phyloP scores from a whole-genome alignment of 768 basidiomycete genomes.

The Amanita pseudoporphyria region DNA sequence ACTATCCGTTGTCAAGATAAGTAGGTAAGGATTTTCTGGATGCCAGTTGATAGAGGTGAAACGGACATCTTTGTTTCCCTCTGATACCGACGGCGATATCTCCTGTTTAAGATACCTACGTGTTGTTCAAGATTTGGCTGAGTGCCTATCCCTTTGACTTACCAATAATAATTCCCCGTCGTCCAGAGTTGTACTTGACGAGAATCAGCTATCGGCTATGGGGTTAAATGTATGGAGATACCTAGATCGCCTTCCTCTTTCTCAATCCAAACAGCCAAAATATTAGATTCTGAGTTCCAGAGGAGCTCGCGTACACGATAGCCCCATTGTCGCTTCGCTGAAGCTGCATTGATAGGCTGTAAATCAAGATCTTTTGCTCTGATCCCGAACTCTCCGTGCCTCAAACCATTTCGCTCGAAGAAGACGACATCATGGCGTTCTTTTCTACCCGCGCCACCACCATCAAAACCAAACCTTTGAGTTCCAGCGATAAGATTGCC shows the following conservation, averaged over 20 bases:
- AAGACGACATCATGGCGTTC: conserved; percentile 83
- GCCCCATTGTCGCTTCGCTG: conserved; percentile 39
- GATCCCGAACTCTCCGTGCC: conserved; percentile 83
- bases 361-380: conserved; percentile 24
- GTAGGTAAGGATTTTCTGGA: conserved; percentile 59
- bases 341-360: conserved; percentile 20
- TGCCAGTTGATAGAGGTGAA: conserved; percentile 84
- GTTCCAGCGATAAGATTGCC: conserved; percentile 79
- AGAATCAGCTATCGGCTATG: conserved; percentile 5
- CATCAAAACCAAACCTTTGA: conserved; percentile 74
- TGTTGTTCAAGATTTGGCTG: not conserved
- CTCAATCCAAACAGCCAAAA: conserved; percentile 82
- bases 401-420: conserved; percentile 90
- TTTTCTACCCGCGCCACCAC: conserved; percentile 54
- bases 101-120: conserved; percentile 91
- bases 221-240: conserved; percentile 24
- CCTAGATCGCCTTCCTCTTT: conserved; percentile 58
- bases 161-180: conserved; percentile 93
- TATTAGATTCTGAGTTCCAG: conserved; percentile 86
- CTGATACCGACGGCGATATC: conserved; percentile 36
- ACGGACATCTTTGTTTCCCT: conserved; percentile 26
- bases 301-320: conserved; percentile 66
- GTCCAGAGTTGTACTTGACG: conserved; percentile 86
- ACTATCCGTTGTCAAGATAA: conserved; percentile 66
- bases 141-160: not conserved